Percentiles rank a stretch among this genome's conserved stretches.
These are phyloP conservation scores for Drosera spatulata DNA, from an alignment of 179 eudicot genomes.

Conservation along the genomic window DNA sequence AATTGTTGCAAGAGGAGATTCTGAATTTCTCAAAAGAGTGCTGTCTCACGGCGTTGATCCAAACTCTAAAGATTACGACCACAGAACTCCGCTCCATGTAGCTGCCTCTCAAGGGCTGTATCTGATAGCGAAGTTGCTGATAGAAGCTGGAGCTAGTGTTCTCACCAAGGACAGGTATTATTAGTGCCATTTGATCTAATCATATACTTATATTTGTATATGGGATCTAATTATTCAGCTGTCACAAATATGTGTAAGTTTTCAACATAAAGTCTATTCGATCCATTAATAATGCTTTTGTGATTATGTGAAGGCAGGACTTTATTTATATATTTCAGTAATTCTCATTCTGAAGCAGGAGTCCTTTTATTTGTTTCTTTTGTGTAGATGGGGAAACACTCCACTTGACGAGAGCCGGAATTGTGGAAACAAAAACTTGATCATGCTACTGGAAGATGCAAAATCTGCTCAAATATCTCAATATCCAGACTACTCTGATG, in stretches of 20 bases:
- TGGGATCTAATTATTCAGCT: too few species aligned
- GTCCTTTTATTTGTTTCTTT: not conserved
- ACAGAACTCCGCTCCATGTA: conserved; percentile 67
- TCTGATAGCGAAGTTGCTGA: conserved; percentile 34
- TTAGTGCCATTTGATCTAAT: too few species aligned
- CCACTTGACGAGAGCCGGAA: conserved; percentile 62
- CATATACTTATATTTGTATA: too few species aligned
- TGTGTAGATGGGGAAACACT: conserved; percentile 69
- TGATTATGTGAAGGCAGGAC: too few species aligned
- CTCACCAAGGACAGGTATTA: conserved; percentile 59
- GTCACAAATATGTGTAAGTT: too few species aligned
- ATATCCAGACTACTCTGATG: conserved; percentile 13
- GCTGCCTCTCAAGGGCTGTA: conserved; percentile 62
- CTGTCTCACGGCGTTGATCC: conserved; percentile 54
- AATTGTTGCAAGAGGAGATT: conserved; percentile 40
- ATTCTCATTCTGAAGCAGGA: too few species aligned
- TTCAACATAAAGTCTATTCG: too few species aligned
- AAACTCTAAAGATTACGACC: conserved; percentile 56
- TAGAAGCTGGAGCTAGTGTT: conserved; percentile 63
- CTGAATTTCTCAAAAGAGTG: conserved; percentile 36
- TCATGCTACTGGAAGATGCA: conserved; percentile 58
- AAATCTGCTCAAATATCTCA: conserved; percentile 30
- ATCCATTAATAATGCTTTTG: too few species aligned
- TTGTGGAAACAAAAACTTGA: conserved; percentile 48
- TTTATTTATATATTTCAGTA: too few species aligned